Base-by-base conservation (phyloP, 331 rosid genomes). In the Quercus phellos region DNA sequence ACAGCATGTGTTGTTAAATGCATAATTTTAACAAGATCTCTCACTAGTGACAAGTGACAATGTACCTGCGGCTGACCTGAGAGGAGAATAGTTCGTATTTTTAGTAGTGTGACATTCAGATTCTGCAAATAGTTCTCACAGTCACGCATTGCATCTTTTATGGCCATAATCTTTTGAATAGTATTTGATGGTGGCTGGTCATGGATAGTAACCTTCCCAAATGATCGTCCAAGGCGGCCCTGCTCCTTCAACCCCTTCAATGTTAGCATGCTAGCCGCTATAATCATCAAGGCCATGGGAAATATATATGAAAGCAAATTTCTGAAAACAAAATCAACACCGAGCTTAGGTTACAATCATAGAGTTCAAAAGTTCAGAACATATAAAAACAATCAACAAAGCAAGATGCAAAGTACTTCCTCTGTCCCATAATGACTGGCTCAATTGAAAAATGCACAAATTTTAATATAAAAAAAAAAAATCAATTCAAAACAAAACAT, bases 161-260 rank as follows among this genome's bases (percentile, higher is more conserved):
- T 92, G 4, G 96, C 99, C 35, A 95, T 91, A 58, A 95, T 90
- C 86, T 95, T 95, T 77, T 93, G 94, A 80, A 95, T 87, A 63
- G 99, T 95, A 86, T 92, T 95, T 53, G 99, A 93, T 73, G 99
- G 99, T 46, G 97, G 97, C 80, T 95, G 99, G 79, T 95, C 98
- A 51, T 80, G 91, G 73, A 95, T 90, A 4, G 85, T 93, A 74
- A 95, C 92, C 84, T 79, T 79, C 68, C 96, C 98, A 55, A 95
- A 95, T 79, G 88, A 85, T 56, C 99, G 87, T 55, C 99, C 98
- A 69, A 95, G 94, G 79, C 99, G 98, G 51, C 99, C 99, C 89
- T 95, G 99, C 85, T 92, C 93, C 89, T 82, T 95, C 53, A 95
- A 92, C 77, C 97, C 88, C 89, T 93, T 91, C 64, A 95, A 69